Evolutionary conservation across 2,329 filamentous ascomycete species (phyloP), one percentile per base, ranked within the genome.

Genomic region (Aspergillus fijiensis): DNA sequence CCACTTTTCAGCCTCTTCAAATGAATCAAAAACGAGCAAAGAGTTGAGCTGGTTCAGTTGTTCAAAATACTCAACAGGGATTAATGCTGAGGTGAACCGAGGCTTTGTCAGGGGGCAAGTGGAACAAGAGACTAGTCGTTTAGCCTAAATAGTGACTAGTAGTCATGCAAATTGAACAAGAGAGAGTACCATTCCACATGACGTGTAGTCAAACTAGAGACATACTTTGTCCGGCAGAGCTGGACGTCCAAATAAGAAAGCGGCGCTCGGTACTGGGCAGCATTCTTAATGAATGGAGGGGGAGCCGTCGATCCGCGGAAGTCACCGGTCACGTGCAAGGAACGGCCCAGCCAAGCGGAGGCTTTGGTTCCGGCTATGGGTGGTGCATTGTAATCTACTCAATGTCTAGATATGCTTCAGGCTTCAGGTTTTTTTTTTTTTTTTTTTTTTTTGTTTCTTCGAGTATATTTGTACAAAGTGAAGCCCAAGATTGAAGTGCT

Each of bases 311-410:
- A 57, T 65, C 61, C 49, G 57, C 52, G 57, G 60, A 47, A 51
- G 58, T 47, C 35, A 33, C 48, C n/a, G 57, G 48, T 64, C 64
- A 65, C 64, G 64, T 65, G 64, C 49, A 45, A 56, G 53, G 51
- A 35, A 39, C 52, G 31, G 19, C 25, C 47, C n/a, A 29, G 39
- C 39, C 39, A 55, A 23, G 39, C 45, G 35, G 47, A 47, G 33
- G 21, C 39, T 45, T 42, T 5, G 11, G 4, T 12, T 45, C 35
- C 4, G 35, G 5, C 12, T 10, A 9, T 33, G 31, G 31, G 14
- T 35, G 4, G 6, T 6, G 14, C 12, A 5, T 12, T 11, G 33
- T 12, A 35, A 5, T 35, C 12, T 12, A 35, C 11, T 35, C 14
- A 35, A 4, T 45, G 14, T 16, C 6, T 45, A 7, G 39, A 45